Evolutionary conservation across 140 eudicot species (phyloP), one percentile per base, ranked within the genome.

Genomic region (Anethum foeniculum): DNA sequence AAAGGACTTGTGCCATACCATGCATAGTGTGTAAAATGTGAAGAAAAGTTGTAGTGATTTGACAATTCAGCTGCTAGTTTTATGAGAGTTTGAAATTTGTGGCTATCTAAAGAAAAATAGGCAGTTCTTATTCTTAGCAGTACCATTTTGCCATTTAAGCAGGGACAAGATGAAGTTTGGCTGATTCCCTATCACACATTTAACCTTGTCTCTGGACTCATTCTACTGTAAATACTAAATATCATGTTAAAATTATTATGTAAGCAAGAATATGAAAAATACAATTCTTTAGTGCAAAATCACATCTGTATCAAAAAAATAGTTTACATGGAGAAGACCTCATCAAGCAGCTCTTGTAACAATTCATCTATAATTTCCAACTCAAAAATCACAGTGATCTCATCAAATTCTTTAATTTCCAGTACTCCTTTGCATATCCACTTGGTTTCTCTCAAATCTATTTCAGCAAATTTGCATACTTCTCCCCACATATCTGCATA

Each of bases 291-390:
- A 43, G 11, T 43, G 27, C 15, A 74, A 21, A 0, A 41, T 41
- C 28, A 47, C 8, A 51, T 51, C 30, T 25, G n/a, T 15, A 4
- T 28, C n/a, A 19, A 10, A 54, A 54, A 54, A 19, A 6, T 19
- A 41, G 3, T 16, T 79, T 21, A 79, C 41, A 23, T 28, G 71
- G 51, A 13, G 38, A 28, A 64, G 27, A 84, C 82, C 62, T 79
- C 82, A 81, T 85, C 84, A 6, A 89, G 78, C 73, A 90, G 36
- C 84, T 93, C 96, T 76, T 54, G 79, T 74, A 93, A 47, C 82
- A 93, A 27, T 32, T 89, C 88, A 80, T 91, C 93, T 44, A 91
- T 83, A 86, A 93, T 80, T 44, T 74, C 77, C 19, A 82, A 77
- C 71, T 85, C 90, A 32, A 81, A 62, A 47, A 84, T 87, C 74